These are phyloP conservation scores for Fusarium clavum DNA, from an alignment of 2,329 filamentous ascomycete species.

Conservation along the genomic window DNA sequence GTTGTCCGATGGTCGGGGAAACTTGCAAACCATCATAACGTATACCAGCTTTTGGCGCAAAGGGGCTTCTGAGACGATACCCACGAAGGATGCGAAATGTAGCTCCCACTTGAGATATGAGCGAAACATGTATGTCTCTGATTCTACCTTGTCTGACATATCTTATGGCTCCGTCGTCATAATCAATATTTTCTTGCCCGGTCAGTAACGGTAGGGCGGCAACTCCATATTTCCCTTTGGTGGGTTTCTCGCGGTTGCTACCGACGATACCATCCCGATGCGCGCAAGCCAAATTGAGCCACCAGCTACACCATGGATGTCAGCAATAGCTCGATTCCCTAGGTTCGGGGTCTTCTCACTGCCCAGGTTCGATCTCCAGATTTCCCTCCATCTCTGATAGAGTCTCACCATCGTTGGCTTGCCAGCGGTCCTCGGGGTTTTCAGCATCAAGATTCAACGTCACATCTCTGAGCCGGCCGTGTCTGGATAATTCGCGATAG, in stretches of 20 bases:
- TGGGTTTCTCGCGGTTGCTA: conserved; percentile 57
- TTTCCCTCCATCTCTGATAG: conserved; percentile 57
- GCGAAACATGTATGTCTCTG: conserved; percentile 60
- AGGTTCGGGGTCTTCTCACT: conserved; percentile 56
- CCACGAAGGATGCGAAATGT: conserved; percentile 66
- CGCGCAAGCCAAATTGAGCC: conserved; percentile 67
- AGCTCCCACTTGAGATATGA: conserved; percentile 62
- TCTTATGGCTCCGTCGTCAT: conserved; percentile 48
- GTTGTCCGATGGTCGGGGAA: background rate
- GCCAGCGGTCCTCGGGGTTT: conserved; percentile 53
- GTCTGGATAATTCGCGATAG: conserved; percentile 50
- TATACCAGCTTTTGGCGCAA: conserved; percentile 64
- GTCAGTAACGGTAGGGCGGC: conserved; percentile 63
- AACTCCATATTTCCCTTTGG: conserved; percentile 59
- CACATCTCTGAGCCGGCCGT: conserved; percentile 57
- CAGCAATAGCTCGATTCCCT: background rate
- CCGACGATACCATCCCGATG: conserved; percentile 66
- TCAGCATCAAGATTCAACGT: conserved; percentile 51
- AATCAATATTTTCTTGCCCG: conserved; percentile 61
- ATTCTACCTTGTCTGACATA: conserved; percentile 60
- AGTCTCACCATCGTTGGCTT: conserved; percentile 49
- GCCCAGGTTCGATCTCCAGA: conserved; percentile 59
- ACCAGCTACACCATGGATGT: conserved; percentile 61
- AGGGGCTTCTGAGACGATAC: conserved; percentile 60
- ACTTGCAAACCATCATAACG: conserved; percentile 69